Conservation (phyloP, 2,329 filamentous ascomycete species). For the Dactylellina leptospora region DNA sequence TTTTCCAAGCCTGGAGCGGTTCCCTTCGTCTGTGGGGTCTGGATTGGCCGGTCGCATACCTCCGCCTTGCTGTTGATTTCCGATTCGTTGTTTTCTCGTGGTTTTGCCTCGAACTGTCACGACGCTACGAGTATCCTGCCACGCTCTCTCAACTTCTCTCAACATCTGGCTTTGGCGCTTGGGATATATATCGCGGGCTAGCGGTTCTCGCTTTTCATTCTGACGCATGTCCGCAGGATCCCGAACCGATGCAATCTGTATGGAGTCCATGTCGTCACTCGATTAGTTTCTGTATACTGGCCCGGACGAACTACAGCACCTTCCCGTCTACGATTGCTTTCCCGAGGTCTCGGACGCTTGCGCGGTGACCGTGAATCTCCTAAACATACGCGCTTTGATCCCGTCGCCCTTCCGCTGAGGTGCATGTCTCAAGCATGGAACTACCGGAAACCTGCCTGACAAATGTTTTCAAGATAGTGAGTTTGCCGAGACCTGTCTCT, state of each 20-base stretch:
- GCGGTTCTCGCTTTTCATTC: slow-evolving; percentile 11
- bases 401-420: slow-evolving; percentile 42
- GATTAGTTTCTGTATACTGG: slow-evolving; percentile 44
- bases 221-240: slow-evolving; percentile 47
- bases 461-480: slow-evolving; percentile 54
- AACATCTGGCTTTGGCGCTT: slow-evolving; percentile 16
- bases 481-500: slow-evolving; percentile 5
- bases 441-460: slow-evolving; percentile 53
- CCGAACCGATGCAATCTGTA: slow-evolving; percentile 52
- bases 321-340: slow-evolving; percentile 49
- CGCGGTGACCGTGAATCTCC: slow-evolving; percentile 41
- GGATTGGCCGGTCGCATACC: slow-evolving; percentile 43
- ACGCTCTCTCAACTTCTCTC: slow-evolving; percentile 6
- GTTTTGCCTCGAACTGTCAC: slow-evolving; percentile 1
- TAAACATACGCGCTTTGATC: slow-evolving; percentile 32
- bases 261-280: slow-evolving; percentile 47
- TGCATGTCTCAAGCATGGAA: slow-evolving; percentile 53
- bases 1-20: slow-evolving; percentile 21
- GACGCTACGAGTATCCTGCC: slow-evolving; percentile 1
- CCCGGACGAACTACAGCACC: slow-evolving; percentile 45
- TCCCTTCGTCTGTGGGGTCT: slow-evolving; percentile 6
- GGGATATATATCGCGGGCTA: background rate
- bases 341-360: slow-evolving; percentile 49
- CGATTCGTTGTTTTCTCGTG: slow-evolving; percentile 29
- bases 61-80: slow-evolving; percentile 32